Evolutionary conservation across 192 early-diverging fungal species (phyloP).

Genomic region (Coemansia sp.): DNA sequence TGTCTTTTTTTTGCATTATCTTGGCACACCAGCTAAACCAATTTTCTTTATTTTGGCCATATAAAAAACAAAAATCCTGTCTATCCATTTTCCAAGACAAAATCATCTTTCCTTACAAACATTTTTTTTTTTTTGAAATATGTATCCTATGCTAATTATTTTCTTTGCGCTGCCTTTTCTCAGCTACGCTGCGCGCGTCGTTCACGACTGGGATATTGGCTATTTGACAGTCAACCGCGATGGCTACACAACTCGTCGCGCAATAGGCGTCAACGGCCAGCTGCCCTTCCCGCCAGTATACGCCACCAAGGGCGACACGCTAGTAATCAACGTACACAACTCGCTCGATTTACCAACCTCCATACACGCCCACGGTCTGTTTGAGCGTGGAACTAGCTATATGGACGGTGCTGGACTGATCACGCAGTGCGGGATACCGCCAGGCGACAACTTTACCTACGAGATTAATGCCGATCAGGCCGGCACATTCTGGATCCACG

Average conservation of each 20-base stretch:
- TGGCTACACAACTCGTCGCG: constrained; percentile 59
- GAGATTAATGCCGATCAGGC: constrained; percentile 48
- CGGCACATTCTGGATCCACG: constrained; percentile 84
- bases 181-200: neutral
- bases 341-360: constrained; percentile 59
- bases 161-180: too few relatives aligned
- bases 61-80: too few relatives aligned
- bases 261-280: constrained; percentile 64
- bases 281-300: constrained; percentile 51
- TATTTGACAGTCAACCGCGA: constrained; percentile 64
- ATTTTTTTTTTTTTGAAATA: too few relatives aligned
- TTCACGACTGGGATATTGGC: constrained; percentile 62
- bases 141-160: too few relatives aligned
- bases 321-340: constrained; percentile 37
- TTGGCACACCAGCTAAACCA: too few relatives aligned
- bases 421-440: constrained; percentile 75
- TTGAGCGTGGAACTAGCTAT: constrained; percentile 65
- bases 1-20: too few relatives aligned
- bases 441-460: constrained; percentile 65
- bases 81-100: too few relatives aligned
- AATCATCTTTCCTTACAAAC: too few relatives aligned
- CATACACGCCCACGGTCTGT: constrained; percentile 77
- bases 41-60: too few relatives aligned
- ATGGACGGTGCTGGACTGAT: constrained; percentile 68
- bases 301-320: constrained; percentile 18